Conservation (phyloP, 805 yeast species). For the Nakazawaea ishiwadae region DNA sequence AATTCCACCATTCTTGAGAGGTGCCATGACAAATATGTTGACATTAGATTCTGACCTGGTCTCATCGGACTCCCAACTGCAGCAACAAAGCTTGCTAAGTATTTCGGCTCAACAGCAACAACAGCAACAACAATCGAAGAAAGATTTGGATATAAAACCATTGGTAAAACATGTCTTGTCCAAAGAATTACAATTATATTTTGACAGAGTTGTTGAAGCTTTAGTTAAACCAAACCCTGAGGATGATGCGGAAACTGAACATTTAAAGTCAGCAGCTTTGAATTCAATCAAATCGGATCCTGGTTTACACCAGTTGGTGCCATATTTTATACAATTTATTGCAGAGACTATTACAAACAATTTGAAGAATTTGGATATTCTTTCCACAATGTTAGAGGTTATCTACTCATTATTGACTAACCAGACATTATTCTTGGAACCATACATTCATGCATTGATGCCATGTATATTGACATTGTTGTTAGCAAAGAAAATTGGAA, state of each 20-base stretch:
- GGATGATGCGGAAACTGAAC: conserved; percentile 41
- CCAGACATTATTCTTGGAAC: conserved; percentile 83
- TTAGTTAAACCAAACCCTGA: conserved; percentile 51
- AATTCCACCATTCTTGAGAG: conserved; percentile 74
- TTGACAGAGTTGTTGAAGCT: conserved; percentile 84
- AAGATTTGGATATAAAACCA: conserved; percentile 70
- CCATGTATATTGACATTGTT: conserved; percentile 92
- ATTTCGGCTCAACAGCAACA: not conserved
- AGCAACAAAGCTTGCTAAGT: conserved; percentile 2
- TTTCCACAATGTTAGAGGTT: conserved; percentile 85
- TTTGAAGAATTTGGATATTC: conserved; percentile 60
- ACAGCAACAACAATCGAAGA: conserved; percentile 23
- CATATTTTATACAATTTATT: conserved; percentile 92
- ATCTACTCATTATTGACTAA: conserved; percentile 81
- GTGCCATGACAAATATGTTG: conserved; percentile 67
- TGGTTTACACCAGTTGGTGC: conserved; percentile 93
- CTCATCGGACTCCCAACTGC: conserved; percentile 21
- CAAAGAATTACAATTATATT: conserved; percentile 88
- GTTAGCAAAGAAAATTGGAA: conserved; percentile 84
- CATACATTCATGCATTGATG: conserved; percentile 93
- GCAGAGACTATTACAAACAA: conserved; percentile 94
- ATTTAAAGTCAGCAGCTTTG: conserved; percentile 72
- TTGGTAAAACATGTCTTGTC: conserved; percentile 92
- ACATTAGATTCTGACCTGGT: conserved; percentile 46
- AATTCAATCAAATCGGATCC: conserved; percentile 86